These are phyloP conservation scores for Fistulifera pelliculosa DNA, from an alignment of 108 stramenopile genomes.

Conservation along the genomic window DNA sequence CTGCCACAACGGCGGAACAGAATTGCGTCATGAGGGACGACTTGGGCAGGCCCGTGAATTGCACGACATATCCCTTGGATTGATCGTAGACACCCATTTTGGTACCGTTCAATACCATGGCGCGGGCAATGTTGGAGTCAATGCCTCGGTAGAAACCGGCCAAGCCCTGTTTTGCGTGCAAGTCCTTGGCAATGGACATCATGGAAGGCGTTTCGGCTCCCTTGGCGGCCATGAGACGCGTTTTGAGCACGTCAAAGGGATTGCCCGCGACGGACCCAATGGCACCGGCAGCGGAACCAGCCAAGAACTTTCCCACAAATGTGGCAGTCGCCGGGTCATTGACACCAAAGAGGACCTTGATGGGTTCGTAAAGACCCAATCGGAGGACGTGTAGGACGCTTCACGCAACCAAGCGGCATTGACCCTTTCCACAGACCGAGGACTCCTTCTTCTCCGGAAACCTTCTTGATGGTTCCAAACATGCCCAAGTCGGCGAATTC, in stretches of 20 bases:
- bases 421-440: slow-evolving; percentile 85
- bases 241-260: slow-evolving; percentile 83
- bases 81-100: slow-evolving; percentile 91
- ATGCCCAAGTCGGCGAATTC: slow-evolving; percentile 68
- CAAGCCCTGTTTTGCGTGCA: slow-evolving; percentile 66
- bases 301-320: slow-evolving; percentile 74
- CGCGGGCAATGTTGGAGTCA: slow-evolving; percentile 84
- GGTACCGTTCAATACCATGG: slow-evolving; percentile 89
- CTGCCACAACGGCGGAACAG: slow-evolving; percentile 70
- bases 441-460: slow-evolving; percentile 67
- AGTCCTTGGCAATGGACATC: slow-evolving; percentile 46
- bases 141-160: slow-evolving; percentile 90
- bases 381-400: slow-evolving; percentile 90
- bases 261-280: slow-evolving; percentile 85
- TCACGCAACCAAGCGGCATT: slow-evolving; percentile 82
- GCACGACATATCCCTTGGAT: slow-evolving; percentile 76
- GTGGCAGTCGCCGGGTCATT: slow-evolving; percentile 57
- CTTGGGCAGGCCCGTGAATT: slow-evolving; percentile 38
- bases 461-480: slow-evolving; percentile 62
- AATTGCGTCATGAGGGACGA: slow-evolving; percentile 54
- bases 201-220: slow-evolving; percentile 60
- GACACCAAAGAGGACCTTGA: slow-evolving; percentile 77
- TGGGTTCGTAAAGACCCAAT: slow-evolving; percentile 86
- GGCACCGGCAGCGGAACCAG: slow-evolving; percentile 80
- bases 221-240: slow-evolving; percentile 81